Evolutionary conservation across 1,139 yeast genomes (phyloP).

Genomic region (Pichiaceae sp.): DNA sequence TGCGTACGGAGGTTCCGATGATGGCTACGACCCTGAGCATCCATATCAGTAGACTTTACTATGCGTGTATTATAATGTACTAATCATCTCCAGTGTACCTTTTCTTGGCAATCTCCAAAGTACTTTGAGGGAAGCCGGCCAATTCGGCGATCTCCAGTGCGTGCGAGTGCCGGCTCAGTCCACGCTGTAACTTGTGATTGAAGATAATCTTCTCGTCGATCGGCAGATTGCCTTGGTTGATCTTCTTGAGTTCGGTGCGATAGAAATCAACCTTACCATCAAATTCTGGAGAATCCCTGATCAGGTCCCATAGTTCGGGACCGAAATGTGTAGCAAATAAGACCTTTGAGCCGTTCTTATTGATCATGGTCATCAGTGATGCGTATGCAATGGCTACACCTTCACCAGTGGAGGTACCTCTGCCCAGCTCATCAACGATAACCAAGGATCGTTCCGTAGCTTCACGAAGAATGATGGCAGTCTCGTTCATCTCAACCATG

Average conservation of each 20-base stretch:
- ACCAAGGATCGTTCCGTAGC: conserved; percentile 78
- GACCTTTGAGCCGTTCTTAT: conserved; percentile 58
- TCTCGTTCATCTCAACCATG: conserved; percentile 98
- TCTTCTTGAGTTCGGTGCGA: conserved; percentile 39
- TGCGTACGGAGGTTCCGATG: neutral
- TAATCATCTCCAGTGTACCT: conserved; percentile 20
- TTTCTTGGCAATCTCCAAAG: conserved; percentile 41
- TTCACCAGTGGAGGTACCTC: conserved; percentile 88
- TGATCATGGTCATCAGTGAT: conserved; percentile 50
- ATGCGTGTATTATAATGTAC: neutral
- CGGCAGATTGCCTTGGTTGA: conserved; percentile 10
- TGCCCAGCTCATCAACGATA: conserved; percentile 89
- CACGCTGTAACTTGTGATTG: conserved; percentile 58
- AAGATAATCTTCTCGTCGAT: conserved; percentile 33
- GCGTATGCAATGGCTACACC: conserved; percentile 91
- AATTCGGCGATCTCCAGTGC: conserved; percentile 78
- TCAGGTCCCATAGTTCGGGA: conserved; percentile 43
- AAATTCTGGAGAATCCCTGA: conserved; percentile 24
- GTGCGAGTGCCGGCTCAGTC: conserved; percentile 70
- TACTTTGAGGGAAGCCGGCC: conserved; percentile 74
- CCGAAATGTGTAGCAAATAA: conserved; percentile 95
- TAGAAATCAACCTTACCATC: conserved; percentile 35
- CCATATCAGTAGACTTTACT: conserved; percentile 1
- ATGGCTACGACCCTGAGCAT: conserved; percentile 9
- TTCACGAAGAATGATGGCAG: conserved; percentile 65